Conservation (phyloP, 768 basidiomycete genomes). For the Gloeostereum incarnatum region DNA sequence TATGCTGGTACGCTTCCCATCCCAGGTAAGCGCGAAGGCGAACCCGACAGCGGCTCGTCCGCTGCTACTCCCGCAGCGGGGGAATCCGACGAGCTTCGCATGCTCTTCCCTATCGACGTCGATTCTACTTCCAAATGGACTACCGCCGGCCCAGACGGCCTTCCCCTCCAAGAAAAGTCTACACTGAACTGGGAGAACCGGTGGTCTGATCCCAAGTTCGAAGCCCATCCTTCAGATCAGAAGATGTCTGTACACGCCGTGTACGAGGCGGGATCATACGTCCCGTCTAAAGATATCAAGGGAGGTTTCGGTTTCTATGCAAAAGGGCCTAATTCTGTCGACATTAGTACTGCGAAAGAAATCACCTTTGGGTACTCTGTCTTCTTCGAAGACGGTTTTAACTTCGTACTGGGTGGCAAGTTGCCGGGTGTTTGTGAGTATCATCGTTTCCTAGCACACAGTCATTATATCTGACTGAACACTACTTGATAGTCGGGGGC, state of each 20-base stretch:
- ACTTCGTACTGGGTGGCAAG: conserved; percentile 61
- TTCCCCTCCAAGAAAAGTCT: conserved; percentile 34
- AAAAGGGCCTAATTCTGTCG: conserved; percentile 40
- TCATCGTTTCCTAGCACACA: conserved; percentile 2
- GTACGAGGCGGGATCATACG: conserved; percentile 52
- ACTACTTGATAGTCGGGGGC: conserved; percentile 30
- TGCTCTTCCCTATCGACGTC: conserved; percentile 32
- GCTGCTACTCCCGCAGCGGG: no score
- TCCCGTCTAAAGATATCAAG: conserved; percentile 29
- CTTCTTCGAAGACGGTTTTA: conserved; percentile 52
- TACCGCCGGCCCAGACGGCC: conserved; percentile 25
- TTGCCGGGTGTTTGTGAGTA: conserved; percentile 63
- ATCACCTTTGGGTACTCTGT: conserved; percentile 55
- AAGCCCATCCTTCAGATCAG: conserved; percentile 36
- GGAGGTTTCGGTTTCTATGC: conserved; percentile 71
- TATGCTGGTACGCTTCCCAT: no score
- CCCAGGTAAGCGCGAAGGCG: no score
- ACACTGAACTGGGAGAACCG: conserved; percentile 29
- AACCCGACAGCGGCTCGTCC: no score
- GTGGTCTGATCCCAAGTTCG: conserved; percentile 25
- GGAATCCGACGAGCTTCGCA: no score
- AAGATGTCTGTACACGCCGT: conserved; percentile 39
- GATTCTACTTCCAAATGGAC: conserved; percentile 33
- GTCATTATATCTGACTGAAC: conserved; percentile 4
- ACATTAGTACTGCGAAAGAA: conserved; percentile 57